Percentiles rank a stretch among this genome's conserved stretches.
These are phyloP conservation scores for Sporothrix variecibatus DNA, from an alignment of 2,329 filamentous ascomycete species.

Conservation along the genomic window DNA sequence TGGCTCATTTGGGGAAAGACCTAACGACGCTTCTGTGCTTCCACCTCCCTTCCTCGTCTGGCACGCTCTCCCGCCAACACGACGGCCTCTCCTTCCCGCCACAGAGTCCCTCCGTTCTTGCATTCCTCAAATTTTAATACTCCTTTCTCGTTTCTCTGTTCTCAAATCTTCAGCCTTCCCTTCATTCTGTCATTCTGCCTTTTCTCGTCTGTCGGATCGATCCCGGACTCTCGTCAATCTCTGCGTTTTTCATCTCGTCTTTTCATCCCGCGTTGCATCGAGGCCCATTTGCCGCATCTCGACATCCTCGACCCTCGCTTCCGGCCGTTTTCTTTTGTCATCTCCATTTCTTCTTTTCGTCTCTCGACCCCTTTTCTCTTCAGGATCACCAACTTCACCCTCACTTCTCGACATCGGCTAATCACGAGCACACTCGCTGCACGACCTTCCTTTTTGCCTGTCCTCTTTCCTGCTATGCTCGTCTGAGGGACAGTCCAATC, in stretches of 20 bases:
- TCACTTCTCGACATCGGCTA: neutral
- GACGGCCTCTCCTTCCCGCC: neutral
- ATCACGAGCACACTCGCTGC: neutral
- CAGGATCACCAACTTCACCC: neutral
- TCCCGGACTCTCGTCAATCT: neutral
- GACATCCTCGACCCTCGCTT: neutral
- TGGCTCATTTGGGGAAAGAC: conserved; percentile 16
- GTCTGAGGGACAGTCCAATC: conserved; percentile 3
- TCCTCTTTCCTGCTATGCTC: conserved; percentile 23
- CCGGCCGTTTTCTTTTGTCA: neutral
- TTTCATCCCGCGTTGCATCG: neutral
- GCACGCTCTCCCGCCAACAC: conserved; percentile 22
- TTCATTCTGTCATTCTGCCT: neutral
- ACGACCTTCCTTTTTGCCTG: neutral
- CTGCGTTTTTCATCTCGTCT: neutral
- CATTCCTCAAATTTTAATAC: neutral
- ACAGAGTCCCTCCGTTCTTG: neutral
- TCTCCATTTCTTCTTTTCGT: neutral
- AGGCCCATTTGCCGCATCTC: neutral
- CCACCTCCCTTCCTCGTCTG: conserved; percentile 22
- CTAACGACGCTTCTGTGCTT: neutral
- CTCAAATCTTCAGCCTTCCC: neutral
- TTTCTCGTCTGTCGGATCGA: neutral
- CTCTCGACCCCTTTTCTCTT: neutral
- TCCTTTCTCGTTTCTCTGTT: neutral